Evolutionary conservation across 148 eudicot genomes (phyloP).

Genomic region (Rhododendron ovatum): DNA sequence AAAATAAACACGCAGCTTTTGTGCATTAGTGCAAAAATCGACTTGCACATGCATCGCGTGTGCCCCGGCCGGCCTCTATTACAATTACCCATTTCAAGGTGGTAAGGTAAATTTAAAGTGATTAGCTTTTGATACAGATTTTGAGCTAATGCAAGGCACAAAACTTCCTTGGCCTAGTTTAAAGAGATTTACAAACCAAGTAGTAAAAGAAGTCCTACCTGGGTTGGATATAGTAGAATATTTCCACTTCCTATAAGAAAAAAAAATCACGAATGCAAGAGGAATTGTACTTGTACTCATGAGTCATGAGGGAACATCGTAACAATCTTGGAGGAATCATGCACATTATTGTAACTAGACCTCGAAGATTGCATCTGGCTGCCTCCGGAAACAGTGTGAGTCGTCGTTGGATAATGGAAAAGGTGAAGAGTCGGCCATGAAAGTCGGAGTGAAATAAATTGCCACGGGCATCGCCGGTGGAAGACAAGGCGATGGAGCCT

Average conservation of each 20-base stretch:
- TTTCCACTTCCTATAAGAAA: no score
- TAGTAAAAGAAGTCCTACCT: neutral
- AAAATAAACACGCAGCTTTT: no score
- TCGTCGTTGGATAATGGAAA: neutral
- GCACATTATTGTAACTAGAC: neutral
- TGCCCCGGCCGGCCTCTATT: neutral
- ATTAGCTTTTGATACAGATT: neutral
- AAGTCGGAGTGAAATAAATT: neutral
- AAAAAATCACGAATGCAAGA: no score
- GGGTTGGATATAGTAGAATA: no score
- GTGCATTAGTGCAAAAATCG: neutral
- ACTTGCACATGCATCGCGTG: no score
- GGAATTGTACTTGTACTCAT: no score
- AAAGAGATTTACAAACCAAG: neutral
- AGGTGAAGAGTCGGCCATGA: neutral
- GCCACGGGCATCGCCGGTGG: slow-evolving; percentile 11
- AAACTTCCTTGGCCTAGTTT: neutral
- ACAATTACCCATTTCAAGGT: neutral
- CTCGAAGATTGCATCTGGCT: slow-evolving; percentile 1
- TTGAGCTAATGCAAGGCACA: no score
- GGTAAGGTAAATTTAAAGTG: neutral
- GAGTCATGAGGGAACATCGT: neutral
- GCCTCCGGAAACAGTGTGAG: neutral
- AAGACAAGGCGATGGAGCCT: slow-evolving; percentile 11
- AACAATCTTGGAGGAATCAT: neutral